Conservation (phyloP, 2,329 filamentous ascomycete species). For the Sarocladium brachiariae region DNA sequence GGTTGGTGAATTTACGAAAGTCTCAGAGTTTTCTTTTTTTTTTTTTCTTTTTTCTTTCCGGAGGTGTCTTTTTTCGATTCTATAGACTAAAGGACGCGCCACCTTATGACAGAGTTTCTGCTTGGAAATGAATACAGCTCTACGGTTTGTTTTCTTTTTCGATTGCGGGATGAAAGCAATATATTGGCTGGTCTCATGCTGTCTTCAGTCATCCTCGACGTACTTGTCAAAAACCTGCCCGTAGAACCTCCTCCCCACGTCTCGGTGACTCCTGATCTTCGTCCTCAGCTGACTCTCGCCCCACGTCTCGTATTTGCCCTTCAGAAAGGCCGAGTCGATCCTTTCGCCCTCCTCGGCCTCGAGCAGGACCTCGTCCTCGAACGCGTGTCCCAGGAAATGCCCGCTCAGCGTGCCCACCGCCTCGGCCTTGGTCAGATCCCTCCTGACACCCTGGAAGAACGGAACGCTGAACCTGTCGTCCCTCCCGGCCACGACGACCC, state of each 20-base stretch:
- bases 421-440: slow-evolving; percentile 36
- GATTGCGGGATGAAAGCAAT: no score
- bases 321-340: slow-evolving; percentile 43
- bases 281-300: slow-evolving; percentile 47
- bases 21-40: no score
- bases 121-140: no score
- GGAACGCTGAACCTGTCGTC: slow-evolving; percentile 35
- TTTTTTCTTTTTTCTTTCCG: no score
- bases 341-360: slow-evolving; percentile 29
- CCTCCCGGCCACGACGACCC: slow-evolving; percentile 27
- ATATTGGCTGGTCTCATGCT: no score
- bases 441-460: slow-evolving; percentile 43
- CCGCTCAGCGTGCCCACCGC: slow-evolving; percentile 29
- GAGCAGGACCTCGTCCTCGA: slow-evolving; percentile 12
- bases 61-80: no score
- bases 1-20: no score
- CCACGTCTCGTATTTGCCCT: slow-evolving; percentile 45
- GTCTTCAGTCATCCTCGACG: slow-evolving; percentile 28
- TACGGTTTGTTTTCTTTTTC: no score
- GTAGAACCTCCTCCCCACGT: slow-evolving; percentile 41
- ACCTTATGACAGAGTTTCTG: no score
- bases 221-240: slow-evolving; percentile 40
- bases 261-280: slow-evolving; percentile 44
- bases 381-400: slow-evolving; percentile 26
- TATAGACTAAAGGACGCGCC: no score